These are phyloP conservation scores for Dothiorella sarmentorum DNA, from an alignment of 2,329 filamentous ascomycete species.

Conservation along the genomic window DNA sequence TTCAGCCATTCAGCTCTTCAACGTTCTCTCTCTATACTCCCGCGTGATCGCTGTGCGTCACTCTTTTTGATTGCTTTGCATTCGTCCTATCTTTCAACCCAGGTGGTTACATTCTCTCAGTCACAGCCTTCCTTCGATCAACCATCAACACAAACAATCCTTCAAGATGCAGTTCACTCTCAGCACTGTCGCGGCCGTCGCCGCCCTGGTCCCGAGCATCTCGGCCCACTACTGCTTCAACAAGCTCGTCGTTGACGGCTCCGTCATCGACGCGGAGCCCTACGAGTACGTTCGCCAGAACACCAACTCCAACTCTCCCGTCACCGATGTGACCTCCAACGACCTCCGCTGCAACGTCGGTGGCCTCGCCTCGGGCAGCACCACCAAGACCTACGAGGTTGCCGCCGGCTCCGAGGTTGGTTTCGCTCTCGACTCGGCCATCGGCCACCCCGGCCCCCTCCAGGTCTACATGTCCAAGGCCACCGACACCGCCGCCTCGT, in stretches of 20 bases:
- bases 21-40: constrained; percentile 1
- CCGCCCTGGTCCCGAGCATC: constrained; percentile 22
- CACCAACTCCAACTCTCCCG: constrained; percentile 32
- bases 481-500: constrained; percentile 63
- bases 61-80: constrained; percentile 11
- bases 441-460: constrained; percentile 40
- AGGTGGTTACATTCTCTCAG: constrained; percentile 14
- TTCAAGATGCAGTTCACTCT: constrained; percentile 32
- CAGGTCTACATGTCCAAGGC: constrained; percentile 44
- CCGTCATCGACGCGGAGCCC: constrained; percentile 28
- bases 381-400: constrained; percentile 36
- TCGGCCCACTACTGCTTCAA: constrained; percentile 39
- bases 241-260: constrained; percentile 33
- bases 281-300: constrained; percentile 19
- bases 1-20: constrained; percentile 1
- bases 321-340: constrained; percentile 31
- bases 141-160: neutral
- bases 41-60: constrained; percentile 18
- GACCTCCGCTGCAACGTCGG: constrained; percentile 38
- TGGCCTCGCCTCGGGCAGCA: constrained; percentile 28
- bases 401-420: constrained; percentile 42
- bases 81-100: constrained; percentile 15
- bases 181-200: constrained; percentile 27
- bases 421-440: constrained; percentile 50
- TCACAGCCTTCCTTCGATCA: constrained; percentile 6